Evolutionary conservation across 2,329 filamentous ascomycete species (phyloP).

Genomic region (Monilinia vaccinii-corymbosi): DNA sequence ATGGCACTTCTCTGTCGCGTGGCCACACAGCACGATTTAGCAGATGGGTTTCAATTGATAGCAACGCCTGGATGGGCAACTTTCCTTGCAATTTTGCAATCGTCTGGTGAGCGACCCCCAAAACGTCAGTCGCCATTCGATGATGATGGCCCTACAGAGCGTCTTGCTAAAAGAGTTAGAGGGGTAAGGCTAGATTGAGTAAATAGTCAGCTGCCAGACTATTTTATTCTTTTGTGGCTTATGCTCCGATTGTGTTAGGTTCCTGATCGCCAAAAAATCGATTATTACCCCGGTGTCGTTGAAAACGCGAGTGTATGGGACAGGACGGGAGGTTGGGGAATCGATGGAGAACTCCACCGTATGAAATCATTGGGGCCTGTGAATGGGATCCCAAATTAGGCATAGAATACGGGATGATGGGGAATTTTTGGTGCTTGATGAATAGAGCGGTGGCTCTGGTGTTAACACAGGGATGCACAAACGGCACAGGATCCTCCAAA

Average conservation of each 20-base stretch:
- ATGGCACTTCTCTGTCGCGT: constrained; percentile 77
- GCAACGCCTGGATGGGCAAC: constrained; percentile 91
- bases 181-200: constrained; percentile 43
- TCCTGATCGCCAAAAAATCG: not conserved
- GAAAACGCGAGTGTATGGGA: not conserved
- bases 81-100: constrained; percentile 83
- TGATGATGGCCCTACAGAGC: constrained; percentile 29
- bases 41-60: constrained; percentile 73
- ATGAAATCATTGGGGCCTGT: not conserved
- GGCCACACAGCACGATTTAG: constrained; percentile 70
- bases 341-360: too few species aligned
- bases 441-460: not conserved
- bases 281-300: not conserved
- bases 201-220: not conserved
- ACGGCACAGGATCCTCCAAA: not conserved
- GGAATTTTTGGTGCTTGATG: not conserved
- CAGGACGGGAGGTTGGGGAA: not conserved
- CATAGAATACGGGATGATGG: not conserved
- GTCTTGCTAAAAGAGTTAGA: constrained; percentile 57
- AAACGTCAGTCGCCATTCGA: constrained; percentile 49
- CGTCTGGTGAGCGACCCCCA: constrained; percentile 91
- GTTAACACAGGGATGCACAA: not conserved
- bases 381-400: not conserved
- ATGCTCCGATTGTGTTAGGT: constrained; percentile 1
- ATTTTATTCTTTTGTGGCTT: not conserved